phyloP scores from a whole-genome alignment of 352 stramenopile species.

The Globisporangium paroecandrum region DNA sequence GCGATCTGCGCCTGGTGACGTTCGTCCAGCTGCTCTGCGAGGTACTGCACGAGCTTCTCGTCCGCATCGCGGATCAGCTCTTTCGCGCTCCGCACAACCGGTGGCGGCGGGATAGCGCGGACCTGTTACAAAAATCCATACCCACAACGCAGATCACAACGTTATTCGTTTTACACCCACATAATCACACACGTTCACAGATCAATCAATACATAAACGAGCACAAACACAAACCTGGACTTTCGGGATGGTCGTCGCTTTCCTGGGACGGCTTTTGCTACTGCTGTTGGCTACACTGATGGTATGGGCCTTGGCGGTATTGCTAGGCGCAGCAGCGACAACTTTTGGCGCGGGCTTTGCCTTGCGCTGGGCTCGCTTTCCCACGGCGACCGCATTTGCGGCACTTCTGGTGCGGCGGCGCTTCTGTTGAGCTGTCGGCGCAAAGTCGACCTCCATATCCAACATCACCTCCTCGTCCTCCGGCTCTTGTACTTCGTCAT shows the following conservation, averaged over 20 bases:
- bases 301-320: background rate
- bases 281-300: background rate
- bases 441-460: background rate
- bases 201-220: background rate
- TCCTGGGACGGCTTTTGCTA: conserved; percentile 4
- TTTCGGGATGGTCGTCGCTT: conserved; percentile 1
- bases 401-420: conserved; percentile 1
- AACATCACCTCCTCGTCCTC: conserved; percentile 4
- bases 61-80: conserved; percentile 44
- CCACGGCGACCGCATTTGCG: background rate
- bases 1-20: conserved; percentile 44
- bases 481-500: background rate
- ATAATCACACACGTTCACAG: background rate
- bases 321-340: background rate
- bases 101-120: background rate
- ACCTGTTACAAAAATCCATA: background rate
- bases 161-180: background rate
- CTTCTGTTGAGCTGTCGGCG: background rate
- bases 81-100: conserved; percentile 27
- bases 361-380: conserved; percentile 11
- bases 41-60: conserved; percentile 49
- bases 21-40: conserved; percentile 46
- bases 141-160: background rate
- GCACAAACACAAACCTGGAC: conserved; percentile 6
- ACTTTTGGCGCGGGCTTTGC: conserved; percentile 10